Evolutionary conservation across 1,284 basidiomycete genomes (phyloP).

Genomic region (Moesziomyces globuligerus): DNA sequence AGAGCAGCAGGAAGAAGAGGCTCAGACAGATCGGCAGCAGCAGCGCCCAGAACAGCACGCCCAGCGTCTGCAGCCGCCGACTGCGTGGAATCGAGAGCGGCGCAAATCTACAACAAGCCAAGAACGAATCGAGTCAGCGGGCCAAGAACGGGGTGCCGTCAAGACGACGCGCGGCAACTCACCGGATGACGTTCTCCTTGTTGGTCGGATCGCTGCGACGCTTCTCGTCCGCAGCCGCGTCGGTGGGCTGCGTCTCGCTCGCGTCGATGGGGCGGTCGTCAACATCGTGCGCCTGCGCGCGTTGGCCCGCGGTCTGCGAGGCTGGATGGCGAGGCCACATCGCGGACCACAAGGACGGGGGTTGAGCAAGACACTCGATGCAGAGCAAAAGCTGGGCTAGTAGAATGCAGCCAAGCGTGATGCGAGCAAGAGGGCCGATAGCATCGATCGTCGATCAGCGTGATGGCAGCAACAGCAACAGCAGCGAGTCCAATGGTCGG

Average conservation of each 20-base stretch:
- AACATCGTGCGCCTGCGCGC: slow-evolving; percentile 29
- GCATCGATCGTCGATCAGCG: too few relatives aligned
- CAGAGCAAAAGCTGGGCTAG: too few relatives aligned
- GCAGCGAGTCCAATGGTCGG: too few relatives aligned
- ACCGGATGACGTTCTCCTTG: slow-evolving; percentile 38
- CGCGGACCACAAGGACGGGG: too few relatives aligned
- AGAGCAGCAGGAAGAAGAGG: slow-evolving; percentile 83
- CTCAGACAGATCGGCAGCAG: slow-evolving; percentile 78
- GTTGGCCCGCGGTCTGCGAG: slow-evolving; percentile 35
- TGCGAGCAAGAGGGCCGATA: too few relatives aligned
- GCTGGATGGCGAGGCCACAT: slow-evolving; percentile 40
- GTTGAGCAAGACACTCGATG: too few relatives aligned
- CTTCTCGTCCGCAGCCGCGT: slow-evolving; percentile 1
- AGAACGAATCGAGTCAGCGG: neutral
- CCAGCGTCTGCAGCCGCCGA: slow-evolving; percentile 64
- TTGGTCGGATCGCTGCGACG: slow-evolving; percentile 9
- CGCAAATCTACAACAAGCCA: slow-evolving; percentile 43
- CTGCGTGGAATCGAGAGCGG: slow-evolving; percentile 60
- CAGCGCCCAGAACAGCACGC: slow-evolving; percentile 85
- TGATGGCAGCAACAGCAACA: too few relatives aligned
- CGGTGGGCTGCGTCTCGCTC: neutral
- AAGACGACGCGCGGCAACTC: neutral
- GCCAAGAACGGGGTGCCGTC: too few relatives aligned
- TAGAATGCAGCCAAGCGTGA: too few relatives aligned
- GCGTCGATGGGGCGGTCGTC: slow-evolving; percentile 10